Conservation (phyloP, 2,329 filamentous ascomycete genomes). For the Colletotrichum spaethianum region DNA sequence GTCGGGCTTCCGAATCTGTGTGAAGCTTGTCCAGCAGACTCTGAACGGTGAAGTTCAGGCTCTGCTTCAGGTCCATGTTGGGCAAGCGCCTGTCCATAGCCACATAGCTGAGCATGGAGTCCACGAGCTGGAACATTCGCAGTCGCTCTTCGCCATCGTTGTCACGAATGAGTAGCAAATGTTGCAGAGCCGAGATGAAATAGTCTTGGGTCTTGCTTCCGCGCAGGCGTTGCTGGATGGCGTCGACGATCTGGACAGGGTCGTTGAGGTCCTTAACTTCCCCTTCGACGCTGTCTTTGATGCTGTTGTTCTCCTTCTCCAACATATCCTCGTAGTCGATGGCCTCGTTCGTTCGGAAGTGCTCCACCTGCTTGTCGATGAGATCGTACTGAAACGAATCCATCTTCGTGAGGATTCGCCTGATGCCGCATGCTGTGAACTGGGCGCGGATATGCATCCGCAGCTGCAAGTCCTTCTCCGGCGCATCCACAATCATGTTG, state of each 20-base stretch:
- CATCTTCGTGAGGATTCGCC: slow-evolving; percentile 96
- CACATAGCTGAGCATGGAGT: slow-evolving; percentile 99
- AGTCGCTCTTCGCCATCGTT: slow-evolving; percentile 93
- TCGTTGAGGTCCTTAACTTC: slow-evolving; percentile 94
- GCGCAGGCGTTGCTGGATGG: slow-evolving; percentile 87
- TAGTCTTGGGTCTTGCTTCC: slow-evolving; percentile 93
- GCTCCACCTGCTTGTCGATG: slow-evolving; percentile 98
- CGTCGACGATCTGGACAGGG: slow-evolving; percentile 92
- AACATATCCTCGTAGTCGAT: slow-evolving; percentile 99
- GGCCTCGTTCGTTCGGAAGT: slow-evolving; percentile 92
- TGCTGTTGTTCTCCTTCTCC: slow-evolving; percentile 90
- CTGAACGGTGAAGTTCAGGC: slow-evolving; percentile 97
- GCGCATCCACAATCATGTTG: slow-evolving; percentile 96
- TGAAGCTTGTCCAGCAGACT: slow-evolving; percentile 95
- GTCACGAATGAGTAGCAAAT: slow-evolving; percentile 91
- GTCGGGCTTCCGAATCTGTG: slow-evolving; percentile 94
- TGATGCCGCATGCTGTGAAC: slow-evolving; percentile 96
- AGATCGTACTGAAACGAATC: slow-evolving; percentile 98
- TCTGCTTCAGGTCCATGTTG: slow-evolving; percentile 98
- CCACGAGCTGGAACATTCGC: slow-evolving; percentile 96
- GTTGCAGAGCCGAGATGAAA: slow-evolving; percentile 94
- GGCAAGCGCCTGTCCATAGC: slow-evolving; percentile 97
- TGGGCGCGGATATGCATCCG: slow-evolving; percentile 95
- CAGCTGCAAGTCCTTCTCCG: slow-evolving; percentile 89
- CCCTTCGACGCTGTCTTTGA: slow-evolving; percentile 88